Evolutionary conservation across 2,329 filamentous ascomycete species (phyloP), one percentile per base, ranked within the genome.

Genomic region (Knoxdaviesia proteae): DNA sequence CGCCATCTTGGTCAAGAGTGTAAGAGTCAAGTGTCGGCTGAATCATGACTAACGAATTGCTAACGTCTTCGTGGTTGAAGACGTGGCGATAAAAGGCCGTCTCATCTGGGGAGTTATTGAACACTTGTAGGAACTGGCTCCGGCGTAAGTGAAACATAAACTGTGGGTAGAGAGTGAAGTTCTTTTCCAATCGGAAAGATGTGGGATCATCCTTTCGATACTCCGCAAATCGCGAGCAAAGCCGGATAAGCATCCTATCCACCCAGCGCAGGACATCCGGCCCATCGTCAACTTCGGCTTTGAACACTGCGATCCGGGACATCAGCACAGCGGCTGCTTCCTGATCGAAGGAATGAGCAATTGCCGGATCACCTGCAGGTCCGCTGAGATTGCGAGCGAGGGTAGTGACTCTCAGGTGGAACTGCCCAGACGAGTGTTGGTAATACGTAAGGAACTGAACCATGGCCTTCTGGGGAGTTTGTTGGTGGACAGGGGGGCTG

Each of bases 111-210:
- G 88, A 96, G 61, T 96, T 98, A 68, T 98, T 98, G 73, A 98
- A 98, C 45, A 98, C 87, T 56, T 98, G 90, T 49, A 98, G 62
- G 67, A 98, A 98, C 60, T 96, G 90, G 61, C 86, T 94, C 60
- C 90, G 77, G 52, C 90, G 81, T 47, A 98, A 71, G 60, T 98
- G 90, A 69, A 98, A 98, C 90, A 98, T 98, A 64, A 98, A 98
- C 58, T 98, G 90, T 31, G 90, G 90, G 56, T 98, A 98, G 10
- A 98, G 71, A 0, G 88, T 96, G 56, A 98, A 98, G 67, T 98
- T 98, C 74, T 94, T 94, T 61, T 98, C 90, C 48, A 94, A 63
- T 34, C 86, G 76, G 74, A 98, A 98, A 0, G 88, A 96, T 5
- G 88, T 92, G 9, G 90, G 86, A 53, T 98, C 90, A 56, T 98